Percentiles rank a stretch among this genome's conserved stretches.
phyloP scores from a whole-genome alignment of 2,329 filamentous ascomycete genomes.

The Colletotrichum godetiae region DNA sequence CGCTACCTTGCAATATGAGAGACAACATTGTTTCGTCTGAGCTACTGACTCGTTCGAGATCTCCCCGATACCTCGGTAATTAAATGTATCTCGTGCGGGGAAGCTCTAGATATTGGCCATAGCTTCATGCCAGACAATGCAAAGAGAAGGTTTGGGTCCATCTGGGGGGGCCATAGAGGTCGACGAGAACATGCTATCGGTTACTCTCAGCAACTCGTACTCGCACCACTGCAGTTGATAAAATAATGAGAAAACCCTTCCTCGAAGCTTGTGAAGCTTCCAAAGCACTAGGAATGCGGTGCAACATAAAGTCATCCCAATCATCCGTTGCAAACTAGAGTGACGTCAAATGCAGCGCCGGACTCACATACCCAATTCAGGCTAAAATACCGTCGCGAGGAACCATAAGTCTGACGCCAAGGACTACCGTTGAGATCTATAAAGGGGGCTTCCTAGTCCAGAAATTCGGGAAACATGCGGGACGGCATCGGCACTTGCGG shows the following conservation, averaged over 20 bases:
- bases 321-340: neutral
- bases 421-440: neutral
- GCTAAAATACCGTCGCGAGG: neutral
- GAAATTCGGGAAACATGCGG: neutral
- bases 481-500: no score
- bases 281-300: neutral
- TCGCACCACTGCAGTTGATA: no score
- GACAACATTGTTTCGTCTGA: neutral
- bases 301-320: neutral
- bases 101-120: slow-evolving; percentile 2
- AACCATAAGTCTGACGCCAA: neutral
- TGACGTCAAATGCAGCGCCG: neutral
- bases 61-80: slow-evolving; percentile 10
- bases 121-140: neutral
- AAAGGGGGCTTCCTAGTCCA: neutral
- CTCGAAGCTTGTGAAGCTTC: neutral
- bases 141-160: neutral
- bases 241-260: neutral
- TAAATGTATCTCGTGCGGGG: slow-evolving; percentile 1
- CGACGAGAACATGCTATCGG: neutral
- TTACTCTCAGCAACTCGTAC: neutral
- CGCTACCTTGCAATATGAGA: neutral
- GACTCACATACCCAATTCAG: neutral
- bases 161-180: neutral
- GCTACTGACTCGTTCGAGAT: neutral